phyloP scores from a whole-genome alignment of 2,329 filamentous ascomycete genomes.

The Graphiopsis chlorocephala region DNA sequence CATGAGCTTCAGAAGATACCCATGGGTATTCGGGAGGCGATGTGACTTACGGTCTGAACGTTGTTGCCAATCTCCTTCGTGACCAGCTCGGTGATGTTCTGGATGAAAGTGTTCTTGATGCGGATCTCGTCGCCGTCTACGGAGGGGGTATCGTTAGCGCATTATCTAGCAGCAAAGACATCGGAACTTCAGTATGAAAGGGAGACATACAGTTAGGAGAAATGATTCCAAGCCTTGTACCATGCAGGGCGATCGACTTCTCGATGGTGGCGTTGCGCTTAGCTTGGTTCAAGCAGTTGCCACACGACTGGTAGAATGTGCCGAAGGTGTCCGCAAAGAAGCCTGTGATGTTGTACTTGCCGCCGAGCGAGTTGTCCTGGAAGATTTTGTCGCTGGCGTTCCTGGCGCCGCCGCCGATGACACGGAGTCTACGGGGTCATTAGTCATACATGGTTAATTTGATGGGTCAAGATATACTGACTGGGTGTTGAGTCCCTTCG shows the following conservation, averaged over 20 bases:
- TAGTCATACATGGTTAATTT: neutral
- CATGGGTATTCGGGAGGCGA: neutral
- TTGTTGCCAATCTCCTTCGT: constrained; percentile 8
- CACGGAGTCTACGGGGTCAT: constrained; percentile 18
- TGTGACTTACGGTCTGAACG: constrained; percentile 6
- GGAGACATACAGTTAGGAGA: neutral
- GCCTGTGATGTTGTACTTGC: constrained; percentile 6
- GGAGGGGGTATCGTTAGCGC: neutral
- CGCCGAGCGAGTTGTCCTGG: constrained; percentile 21
- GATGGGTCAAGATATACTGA: neutral
- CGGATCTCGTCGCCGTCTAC: constrained; percentile 1
- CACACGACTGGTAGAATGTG: constrained; percentile 11
- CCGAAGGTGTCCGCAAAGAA: constrained; percentile 3
- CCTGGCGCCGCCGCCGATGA: constrained; percentile 35
- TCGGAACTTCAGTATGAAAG: neutral
- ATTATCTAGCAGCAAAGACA: neutral
- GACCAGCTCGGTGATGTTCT: constrained; percentile 8
- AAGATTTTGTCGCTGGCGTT: constrained; percentile 13
- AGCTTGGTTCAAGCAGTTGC: constrained; percentile 9
- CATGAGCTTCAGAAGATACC: neutral
- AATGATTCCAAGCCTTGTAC: constrained; percentile 1
- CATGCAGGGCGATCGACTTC: neutral
- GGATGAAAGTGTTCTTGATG: constrained; percentile 5
- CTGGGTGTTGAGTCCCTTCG: constrained; percentile 26
- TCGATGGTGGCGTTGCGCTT: constrained; percentile 14